Percentiles rank a stretch among this genome's conserved stretches.
Evolutionary conservation across 768 basidiomycete genomes (phyloP).

Genomic region (Punctularia strigosozonata): DNA sequence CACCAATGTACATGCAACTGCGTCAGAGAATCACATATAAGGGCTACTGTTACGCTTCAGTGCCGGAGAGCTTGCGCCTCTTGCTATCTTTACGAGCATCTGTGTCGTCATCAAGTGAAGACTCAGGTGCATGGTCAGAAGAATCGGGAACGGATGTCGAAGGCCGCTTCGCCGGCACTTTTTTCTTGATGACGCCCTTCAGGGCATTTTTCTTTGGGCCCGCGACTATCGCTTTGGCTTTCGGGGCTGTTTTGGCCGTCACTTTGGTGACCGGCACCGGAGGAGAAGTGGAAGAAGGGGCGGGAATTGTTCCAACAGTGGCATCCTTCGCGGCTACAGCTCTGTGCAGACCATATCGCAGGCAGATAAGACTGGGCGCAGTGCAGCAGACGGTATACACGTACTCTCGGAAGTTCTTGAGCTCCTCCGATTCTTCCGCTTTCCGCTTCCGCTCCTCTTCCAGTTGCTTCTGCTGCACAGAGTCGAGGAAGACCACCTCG

Average conservation of each 20-base stretch:
- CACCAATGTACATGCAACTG: conserved; percentile 4
- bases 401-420: conserved; percentile 71
- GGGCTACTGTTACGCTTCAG: no score
- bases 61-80: no score
- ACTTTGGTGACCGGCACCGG: conserved; percentile 9
- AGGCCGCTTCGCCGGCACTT: conserved; percentile 44
- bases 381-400: no score
- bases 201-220: conserved; percentile 47
- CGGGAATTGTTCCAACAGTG: conserved; percentile 23
- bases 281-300: conserved; percentile 8
- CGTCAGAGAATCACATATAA: conserved; percentile 6
- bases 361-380: conserved; percentile 6
- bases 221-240: conserved; percentile 13
- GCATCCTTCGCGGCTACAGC: conserved; percentile 62
- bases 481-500: conserved; percentile 83
- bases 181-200: conserved; percentile 77
- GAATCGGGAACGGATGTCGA: neutral
- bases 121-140: no score
- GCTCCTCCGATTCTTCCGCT: conserved; percentile 66
- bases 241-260: conserved; percentile 16
- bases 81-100: no score
- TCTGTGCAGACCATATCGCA: conserved; percentile 17
- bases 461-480: conserved; percentile 62
- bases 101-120: no score
- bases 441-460: conserved; percentile 68